These are phyloP conservation scores for Piloderma croceum DNA, from an alignment of 768 basidiomycete genomes.

Conservation along the genomic window DNA sequence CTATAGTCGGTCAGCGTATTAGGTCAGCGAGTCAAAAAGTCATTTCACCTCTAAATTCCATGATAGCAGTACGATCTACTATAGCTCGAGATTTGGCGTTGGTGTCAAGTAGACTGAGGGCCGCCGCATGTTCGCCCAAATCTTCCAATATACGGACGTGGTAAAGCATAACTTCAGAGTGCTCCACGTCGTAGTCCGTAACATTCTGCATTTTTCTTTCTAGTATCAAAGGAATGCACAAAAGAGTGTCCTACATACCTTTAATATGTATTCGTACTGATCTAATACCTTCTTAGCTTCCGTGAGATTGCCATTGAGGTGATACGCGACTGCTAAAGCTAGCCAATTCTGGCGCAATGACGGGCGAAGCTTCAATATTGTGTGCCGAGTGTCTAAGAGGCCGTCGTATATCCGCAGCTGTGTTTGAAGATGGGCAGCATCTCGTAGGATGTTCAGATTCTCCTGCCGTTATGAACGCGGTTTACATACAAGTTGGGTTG, in stretches of 20 bases:
- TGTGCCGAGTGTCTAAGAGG: slow-evolving; percentile 77
- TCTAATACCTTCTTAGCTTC: slow-evolving; percentile 72
- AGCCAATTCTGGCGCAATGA: slow-evolving; percentile 86
- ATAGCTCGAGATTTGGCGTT: slow-evolving; percentile 60
- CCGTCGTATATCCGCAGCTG: slow-evolving; percentile 78
- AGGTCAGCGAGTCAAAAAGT: slow-evolving; percentile 3
- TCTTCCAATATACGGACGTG: slow-evolving; percentile 72
- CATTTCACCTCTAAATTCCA: slow-evolving; percentile 58
- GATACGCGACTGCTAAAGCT: slow-evolving; percentile 81
- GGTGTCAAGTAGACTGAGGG: slow-evolving; percentile 56
- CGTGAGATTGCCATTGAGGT: slow-evolving; percentile 67
- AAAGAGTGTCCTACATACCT: slow-evolving; percentile 42
- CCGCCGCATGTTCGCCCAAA: slow-evolving; percentile 54
- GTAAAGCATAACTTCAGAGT: slow-evolving; percentile 78
- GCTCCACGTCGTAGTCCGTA: slow-evolving; percentile 73
- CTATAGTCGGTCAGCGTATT: slow-evolving; percentile 33
- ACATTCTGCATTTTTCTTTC: slow-evolving; percentile 48
- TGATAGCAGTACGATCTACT: slow-evolving; percentile 64
- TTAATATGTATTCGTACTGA: slow-evolving; percentile 63
- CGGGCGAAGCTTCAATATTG: slow-evolving; percentile 75
- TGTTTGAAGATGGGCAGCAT: slow-evolving; percentile 83
- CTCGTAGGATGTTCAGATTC: slow-evolving; percentile 88
- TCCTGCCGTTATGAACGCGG: slow-evolving; percentile 47
- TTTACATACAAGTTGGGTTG: not conserved
- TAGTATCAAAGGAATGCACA: not conserved